Conservation (phyloP, 495 filamentous ascomycete species). For the Hypoxylon fuscum region DNA sequence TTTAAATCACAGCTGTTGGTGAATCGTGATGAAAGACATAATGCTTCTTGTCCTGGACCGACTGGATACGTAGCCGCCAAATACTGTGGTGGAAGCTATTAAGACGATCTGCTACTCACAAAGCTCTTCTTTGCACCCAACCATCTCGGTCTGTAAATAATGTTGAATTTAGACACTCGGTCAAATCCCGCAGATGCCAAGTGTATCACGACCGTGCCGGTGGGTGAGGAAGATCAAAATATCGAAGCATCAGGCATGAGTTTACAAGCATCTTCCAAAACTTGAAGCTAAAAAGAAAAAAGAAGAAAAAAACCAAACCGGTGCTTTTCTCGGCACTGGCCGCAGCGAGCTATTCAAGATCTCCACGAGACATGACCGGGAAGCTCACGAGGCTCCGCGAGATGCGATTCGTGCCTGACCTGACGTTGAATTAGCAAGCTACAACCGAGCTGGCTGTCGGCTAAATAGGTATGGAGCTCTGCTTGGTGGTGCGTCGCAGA, state of each 20-base stretch:
- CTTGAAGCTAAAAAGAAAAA: too few species aligned
- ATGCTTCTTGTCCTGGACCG: slow-evolving; percentile 14
- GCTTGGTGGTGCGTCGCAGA: slow-evolving; percentile 8
- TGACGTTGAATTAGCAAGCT: slow-evolving; percentile 26
- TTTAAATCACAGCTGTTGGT: slow-evolving; percentile 30
- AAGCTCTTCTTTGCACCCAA: slow-evolving; percentile 1
- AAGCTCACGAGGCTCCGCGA: slow-evolving; percentile 37
- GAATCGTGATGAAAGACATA: slow-evolving; percentile 31
- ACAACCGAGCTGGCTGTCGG: slow-evolving; percentile 36
- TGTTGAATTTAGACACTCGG: slow-evolving; percentile 21
- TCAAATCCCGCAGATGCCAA: slow-evolving; percentile 39
- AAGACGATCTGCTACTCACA: slow-evolving; percentile 7
- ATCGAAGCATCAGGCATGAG: slow-evolving; percentile 22
- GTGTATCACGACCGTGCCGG: slow-evolving; percentile 26
- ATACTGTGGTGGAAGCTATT: slow-evolving; percentile 11
- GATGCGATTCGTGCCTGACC: slow-evolving; percentile 12
- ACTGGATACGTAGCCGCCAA: slow-evolving; percentile 15
- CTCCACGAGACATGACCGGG: slow-evolving; percentile 24
- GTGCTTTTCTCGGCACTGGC: slow-evolving; percentile 36
- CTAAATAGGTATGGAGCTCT: slow-evolving; percentile 28
- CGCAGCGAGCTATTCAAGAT: slow-evolving; percentile 21
- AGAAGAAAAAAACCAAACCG: slow-evolving; percentile 15
- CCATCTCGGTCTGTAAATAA: slow-evolving; percentile 23
- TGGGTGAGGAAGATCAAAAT: slow-evolving; percentile 3
- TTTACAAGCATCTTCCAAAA: slow-evolving; percentile 25